phyloP scores from a whole-genome alignment of 176 grass and related monocot genomes.

The Cocos nucifera region DNA sequence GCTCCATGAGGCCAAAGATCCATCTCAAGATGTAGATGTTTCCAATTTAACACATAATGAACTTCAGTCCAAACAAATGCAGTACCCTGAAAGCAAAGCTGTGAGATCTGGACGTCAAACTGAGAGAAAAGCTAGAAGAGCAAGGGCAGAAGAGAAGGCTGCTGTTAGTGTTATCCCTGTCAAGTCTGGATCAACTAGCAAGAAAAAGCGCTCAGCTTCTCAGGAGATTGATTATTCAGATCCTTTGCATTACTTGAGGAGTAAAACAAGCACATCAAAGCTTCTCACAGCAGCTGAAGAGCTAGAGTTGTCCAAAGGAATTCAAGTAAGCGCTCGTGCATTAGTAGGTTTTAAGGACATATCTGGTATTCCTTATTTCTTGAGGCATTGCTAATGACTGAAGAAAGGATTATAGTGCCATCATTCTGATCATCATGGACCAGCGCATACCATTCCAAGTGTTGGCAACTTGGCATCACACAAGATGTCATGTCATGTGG shows the following conservation, averaged over 20 bases:
- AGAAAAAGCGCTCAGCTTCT: constrained; percentile 39
- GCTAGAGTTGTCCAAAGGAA: constrained; percentile 59
- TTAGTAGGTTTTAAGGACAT: not conserved
- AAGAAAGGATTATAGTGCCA: no score
- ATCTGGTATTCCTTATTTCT: no score
- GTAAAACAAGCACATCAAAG: constrained; percentile 35
- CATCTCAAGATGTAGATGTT: constrained; percentile 18
- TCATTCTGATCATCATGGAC: no score
- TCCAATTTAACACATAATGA: constrained; percentile 38
- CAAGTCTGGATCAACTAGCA: constrained; percentile 25
- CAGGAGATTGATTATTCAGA: constrained; percentile 37
- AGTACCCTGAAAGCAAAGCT: constrained; percentile 21
- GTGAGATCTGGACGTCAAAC: constrained; percentile 52
- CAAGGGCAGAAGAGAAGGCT: constrained; percentile 36
- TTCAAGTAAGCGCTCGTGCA: constrained; percentile 41
- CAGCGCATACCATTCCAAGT: no score
- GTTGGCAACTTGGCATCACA: no score
- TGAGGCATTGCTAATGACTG: no score
- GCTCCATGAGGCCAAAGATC: not conserved
- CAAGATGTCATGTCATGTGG: no score
- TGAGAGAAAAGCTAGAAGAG: constrained; percentile 70
- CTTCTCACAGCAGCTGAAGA: constrained; percentile 63
- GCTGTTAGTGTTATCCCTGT: constrained; percentile 21
- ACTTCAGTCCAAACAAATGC: constrained; percentile 8
- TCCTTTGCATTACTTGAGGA: constrained; percentile 42